A percentile compares a stretch with the other conserved stretches of the same genome.
Conservation (phyloP, 2,329 filamentous ascomycete species). For the Paraconiothyrium sp. region DNA sequence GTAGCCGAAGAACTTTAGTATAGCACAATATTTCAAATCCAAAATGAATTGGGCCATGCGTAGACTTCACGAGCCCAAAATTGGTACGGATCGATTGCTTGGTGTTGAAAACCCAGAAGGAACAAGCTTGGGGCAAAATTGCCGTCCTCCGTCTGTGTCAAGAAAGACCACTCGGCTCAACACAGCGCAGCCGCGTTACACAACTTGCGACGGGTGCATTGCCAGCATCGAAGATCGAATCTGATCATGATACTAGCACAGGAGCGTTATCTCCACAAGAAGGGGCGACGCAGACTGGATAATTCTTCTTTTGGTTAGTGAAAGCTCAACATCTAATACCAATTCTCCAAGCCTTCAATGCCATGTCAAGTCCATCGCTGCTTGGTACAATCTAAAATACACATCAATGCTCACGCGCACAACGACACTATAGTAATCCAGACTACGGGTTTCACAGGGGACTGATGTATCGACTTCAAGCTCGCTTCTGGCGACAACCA, state of each 20-base stretch:
- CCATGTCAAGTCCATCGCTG: background rate
- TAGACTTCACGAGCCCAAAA: too few species aligned
- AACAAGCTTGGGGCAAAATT: too few species aligned
- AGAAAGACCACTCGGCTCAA: background rate
- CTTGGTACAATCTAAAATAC: background rate
- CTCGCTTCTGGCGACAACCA: constrained; percentile 1
- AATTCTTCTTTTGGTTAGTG: background rate
- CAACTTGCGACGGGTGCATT: background rate
- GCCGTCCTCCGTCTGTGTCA: too few species aligned
- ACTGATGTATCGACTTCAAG: background rate
- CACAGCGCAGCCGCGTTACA: background rate
- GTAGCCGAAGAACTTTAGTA: too few species aligned
- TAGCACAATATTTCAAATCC: too few species aligned
- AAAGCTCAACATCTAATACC: background rate
- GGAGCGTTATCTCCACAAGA: background rate
- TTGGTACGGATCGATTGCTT: too few species aligned
- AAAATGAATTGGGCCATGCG: too few species aligned
- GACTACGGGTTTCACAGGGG: background rate
- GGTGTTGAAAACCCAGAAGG: too few species aligned
- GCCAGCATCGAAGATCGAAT: background rate
- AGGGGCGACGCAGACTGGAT: background rate
- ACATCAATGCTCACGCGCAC: background rate
- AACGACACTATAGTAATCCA: background rate
- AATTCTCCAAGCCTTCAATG: background rate
- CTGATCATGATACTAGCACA: background rate